Percentiles rank a stretch among this genome's conserved stretches.
Conservation (phyloP, 768 basidiomycete species). For the Phylloporus rhodoxanthus region DNA sequence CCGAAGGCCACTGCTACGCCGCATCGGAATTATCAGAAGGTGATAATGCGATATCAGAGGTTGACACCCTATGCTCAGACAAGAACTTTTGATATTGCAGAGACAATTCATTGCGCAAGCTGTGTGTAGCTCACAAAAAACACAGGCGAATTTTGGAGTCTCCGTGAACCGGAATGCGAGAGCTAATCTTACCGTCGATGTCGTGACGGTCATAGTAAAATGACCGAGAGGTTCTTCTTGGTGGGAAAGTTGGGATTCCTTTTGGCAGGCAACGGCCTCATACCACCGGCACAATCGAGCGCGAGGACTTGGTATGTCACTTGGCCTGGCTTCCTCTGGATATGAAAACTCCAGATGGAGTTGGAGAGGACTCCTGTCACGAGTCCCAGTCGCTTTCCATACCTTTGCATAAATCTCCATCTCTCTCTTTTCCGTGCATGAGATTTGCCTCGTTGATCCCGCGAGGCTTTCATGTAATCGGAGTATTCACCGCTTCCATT, state of each 20-base stretch:
- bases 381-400: not conserved
- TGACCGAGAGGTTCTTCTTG: not conserved
- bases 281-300: too few relatives aligned
- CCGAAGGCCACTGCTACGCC: not conserved
- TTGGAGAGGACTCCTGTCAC: not conserved
- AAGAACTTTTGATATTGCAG: too few relatives aligned
- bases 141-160: too few relatives aligned
- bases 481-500: not conserved
- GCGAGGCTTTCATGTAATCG: not conserved
- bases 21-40: not conserved
- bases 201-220: not conserved
- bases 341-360: not conserved
- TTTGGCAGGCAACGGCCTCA: not conserved
- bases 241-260: not conserved
- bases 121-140: too few relatives aligned
- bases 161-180: not conserved
- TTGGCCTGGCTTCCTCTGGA: not conserved
- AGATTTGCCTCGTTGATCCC: not conserved
- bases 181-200: not conserved
- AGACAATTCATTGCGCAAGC: too few relatives aligned
- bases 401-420: not conserved
- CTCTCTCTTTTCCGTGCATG: not conserved
- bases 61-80: not conserved
- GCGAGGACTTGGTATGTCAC: too few relatives aligned
- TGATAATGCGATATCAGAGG: not conserved